A percentile compares a stretch with the other conserved stretches of the same genome.
These are phyloP conservation scores for Colletotrichum sp. DNA, from an alignment of 2,329 filamentous ascomycete genomes.

Conservation along the genomic window DNA sequence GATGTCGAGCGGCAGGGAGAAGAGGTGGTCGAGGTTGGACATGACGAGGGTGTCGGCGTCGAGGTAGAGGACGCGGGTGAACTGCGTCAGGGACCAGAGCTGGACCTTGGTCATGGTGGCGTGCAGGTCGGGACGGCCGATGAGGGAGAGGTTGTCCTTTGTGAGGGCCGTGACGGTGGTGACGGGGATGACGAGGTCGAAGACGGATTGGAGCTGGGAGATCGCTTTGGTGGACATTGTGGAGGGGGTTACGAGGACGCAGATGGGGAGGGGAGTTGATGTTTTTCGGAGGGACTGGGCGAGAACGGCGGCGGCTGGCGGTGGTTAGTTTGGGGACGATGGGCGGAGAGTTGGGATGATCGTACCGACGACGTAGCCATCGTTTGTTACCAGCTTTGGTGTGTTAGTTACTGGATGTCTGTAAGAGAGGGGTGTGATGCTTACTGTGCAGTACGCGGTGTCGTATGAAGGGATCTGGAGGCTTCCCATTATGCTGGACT, in stretches of 20 bases:
- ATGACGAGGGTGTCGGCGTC: constrained; percentile 70
- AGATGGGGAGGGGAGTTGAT: constrained; percentile 10
- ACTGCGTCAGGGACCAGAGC: constrained; percentile 70
- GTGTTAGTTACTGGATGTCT: neutral
- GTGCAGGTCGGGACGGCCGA: constrained; percentile 70
- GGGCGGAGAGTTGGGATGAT: neutral
- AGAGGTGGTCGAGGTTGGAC: constrained; percentile 72
- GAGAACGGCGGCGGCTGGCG: constrained; percentile 16
- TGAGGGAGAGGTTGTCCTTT: constrained; percentile 64
- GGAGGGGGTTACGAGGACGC: constrained; percentile 15
- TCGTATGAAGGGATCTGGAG: neutral
- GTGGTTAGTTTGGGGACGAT: neutral
- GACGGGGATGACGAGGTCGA: constrained; percentile 19
- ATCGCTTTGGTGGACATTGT: constrained; percentile 4
- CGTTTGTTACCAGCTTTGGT: constrained; percentile 22
- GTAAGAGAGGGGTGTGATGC: neutral
- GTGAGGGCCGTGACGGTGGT: neutral
- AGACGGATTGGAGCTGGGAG: neutral
- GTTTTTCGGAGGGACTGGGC: constrained; percentile 22
- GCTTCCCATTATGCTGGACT: constrained; percentile 7
- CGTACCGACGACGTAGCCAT: constrained; percentile 22
- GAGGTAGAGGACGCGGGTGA: constrained; percentile 51
- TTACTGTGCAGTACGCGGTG: constrained; percentile 10
- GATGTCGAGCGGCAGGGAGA: constrained; percentile 61
- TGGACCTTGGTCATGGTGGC: constrained; percentile 75